Conservation (phyloP, 2,329 filamentous ascomycete genomes). For the Chaetomium sp. region DNA sequence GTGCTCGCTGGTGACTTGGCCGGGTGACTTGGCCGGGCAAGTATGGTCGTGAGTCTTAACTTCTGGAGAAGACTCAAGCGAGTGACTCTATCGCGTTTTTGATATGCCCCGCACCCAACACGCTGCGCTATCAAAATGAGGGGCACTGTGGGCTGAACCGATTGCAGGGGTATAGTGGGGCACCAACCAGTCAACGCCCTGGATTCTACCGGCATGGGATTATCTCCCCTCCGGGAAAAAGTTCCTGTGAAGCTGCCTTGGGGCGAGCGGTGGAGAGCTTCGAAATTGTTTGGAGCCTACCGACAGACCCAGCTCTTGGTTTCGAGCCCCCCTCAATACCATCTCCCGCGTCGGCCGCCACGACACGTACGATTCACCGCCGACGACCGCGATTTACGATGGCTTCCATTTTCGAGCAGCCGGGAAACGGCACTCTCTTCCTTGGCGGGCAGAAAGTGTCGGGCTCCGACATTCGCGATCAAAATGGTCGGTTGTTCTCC, state of each 20-base stretch:
- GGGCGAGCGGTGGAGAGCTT: conserved; percentile 19
- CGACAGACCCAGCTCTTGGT: conserved; percentile 16
- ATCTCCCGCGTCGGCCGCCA: background rate
- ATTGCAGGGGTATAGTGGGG: conserved; percentile 3
- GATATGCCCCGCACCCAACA: conserved; percentile 20
- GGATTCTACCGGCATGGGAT: conserved; percentile 16
- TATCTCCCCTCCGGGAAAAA: conserved; percentile 24
- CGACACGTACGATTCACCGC: background rate
- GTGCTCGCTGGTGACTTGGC: background rate
- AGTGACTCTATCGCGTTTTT: conserved; percentile 11
- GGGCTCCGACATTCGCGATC: conserved; percentile 90
- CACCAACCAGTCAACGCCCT: conserved; percentile 10
- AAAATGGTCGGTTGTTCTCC: conserved; percentile 61
- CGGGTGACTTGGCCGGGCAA: background rate
- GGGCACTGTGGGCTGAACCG: conserved; percentile 16
- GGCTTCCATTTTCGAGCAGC: conserved; percentile 94
- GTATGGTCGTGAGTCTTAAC: conserved; percentile 9
- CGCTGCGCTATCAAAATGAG: conserved; percentile 13
- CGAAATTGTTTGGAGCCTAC: conserved; percentile 24
- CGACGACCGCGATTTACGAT: conserved; percentile 42
- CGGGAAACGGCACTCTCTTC: conserved; percentile 92
- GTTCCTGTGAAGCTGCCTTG: conserved; percentile 22
- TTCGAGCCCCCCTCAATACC: conserved; percentile 6
- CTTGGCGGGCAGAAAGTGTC: conserved; percentile 97
- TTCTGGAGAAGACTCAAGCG: background rate